These are phyloP conservation scores for Talaromyces borbonicus DNA, from an alignment of 495 filamentous ascomycete species.

Conservation along the genomic window DNA sequence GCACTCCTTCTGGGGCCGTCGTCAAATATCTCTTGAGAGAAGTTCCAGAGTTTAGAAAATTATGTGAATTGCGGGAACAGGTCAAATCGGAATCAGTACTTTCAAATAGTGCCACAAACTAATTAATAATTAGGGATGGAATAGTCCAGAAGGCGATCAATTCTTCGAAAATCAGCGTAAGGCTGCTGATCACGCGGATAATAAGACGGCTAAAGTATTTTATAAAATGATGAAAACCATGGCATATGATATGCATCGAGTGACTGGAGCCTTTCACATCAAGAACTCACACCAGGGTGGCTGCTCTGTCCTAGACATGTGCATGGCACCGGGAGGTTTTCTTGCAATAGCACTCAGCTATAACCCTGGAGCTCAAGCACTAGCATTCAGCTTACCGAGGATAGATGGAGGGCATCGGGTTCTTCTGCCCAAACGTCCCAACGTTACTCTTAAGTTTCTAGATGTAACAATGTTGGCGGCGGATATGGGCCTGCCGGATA, in stretches of 20 bases:
- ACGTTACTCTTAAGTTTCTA: constrained; percentile 20
- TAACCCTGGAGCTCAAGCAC: constrained; percentile 24
- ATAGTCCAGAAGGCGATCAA: constrained; percentile 25
- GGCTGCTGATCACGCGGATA: constrained; percentile 21
- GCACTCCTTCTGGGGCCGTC: too few species aligned
- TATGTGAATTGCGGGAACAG: too few species aligned
- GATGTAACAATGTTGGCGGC: constrained; percentile 47
- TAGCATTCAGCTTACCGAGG: constrained; percentile 34
- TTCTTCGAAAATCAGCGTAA: constrained; percentile 28
- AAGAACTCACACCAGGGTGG: not conserved
- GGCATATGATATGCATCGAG: constrained; percentile 18
- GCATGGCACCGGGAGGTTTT: constrained; percentile 50
- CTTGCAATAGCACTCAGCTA: constrained; percentile 21
- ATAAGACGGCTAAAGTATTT: constrained; percentile 10
- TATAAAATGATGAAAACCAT: constrained; percentile 27
- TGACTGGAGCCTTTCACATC: constrained; percentile 13
- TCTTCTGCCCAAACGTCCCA: constrained; percentile 13
- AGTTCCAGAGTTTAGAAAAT: too few species aligned
- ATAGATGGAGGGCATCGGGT: constrained; percentile 34
- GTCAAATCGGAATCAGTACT: too few species aligned
- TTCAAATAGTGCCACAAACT: too few species aligned
- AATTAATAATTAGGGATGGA: constrained; percentile 42
- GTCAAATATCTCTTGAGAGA: too few species aligned
- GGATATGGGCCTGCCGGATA: constrained; percentile 36
- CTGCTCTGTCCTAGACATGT: constrained; percentile 40